A percentile compares a stretch with the other conserved stretches of the same genome.
These are phyloP conservation scores for Fusarium cyanostomum DNA, from an alignment of 2,329 filamentous ascomycete species.

Conservation along the genomic window DNA sequence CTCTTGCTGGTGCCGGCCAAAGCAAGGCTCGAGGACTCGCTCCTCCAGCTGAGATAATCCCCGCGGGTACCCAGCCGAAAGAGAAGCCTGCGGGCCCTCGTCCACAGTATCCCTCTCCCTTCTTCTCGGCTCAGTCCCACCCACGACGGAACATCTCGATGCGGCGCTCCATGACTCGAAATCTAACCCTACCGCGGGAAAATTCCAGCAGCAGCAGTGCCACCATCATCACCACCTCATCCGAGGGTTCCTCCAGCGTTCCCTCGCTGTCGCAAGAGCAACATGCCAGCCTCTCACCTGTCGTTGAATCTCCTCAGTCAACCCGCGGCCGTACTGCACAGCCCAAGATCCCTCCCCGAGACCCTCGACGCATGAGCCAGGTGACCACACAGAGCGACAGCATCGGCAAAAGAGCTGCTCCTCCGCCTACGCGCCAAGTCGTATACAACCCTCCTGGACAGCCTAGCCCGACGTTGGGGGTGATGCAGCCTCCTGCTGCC, in stretches of 20 bases:
- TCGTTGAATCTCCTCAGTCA: constrained; percentile 57
- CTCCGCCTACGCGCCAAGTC: constrained; percentile 48
- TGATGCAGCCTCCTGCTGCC: constrained; percentile 36
- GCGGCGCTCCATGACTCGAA: constrained; percentile 35
- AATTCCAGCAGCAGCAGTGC: constrained; percentile 48
- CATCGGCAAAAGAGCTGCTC: constrained; percentile 37
- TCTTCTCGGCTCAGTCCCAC: constrained; percentile 39
- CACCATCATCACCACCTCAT: constrained; percentile 46
- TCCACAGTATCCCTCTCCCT: constrained; percentile 33
- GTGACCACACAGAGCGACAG: constrained; percentile 4
- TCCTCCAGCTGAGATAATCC: constrained; percentile 47
- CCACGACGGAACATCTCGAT: constrained; percentile 33
- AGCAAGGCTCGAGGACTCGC: constrained; percentile 26
- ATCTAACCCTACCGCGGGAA: constrained; percentile 37
- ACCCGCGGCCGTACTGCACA: constrained; percentile 46
- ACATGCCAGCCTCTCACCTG: constrained; percentile 56
- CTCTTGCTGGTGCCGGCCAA: constrained; percentile 1
- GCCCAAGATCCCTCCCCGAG: constrained; percentile 44
- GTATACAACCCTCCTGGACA: constrained; percentile 51
- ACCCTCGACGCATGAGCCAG: constrained; percentile 35
- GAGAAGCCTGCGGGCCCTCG: constrained; percentile 33
- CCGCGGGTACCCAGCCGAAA: constrained; percentile 37
- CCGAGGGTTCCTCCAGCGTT: constrained; percentile 38
- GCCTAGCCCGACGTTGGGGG: constrained; percentile 55
- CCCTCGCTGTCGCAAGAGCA: constrained; percentile 31